These are phyloP conservation scores for Populus hybrid DNA, from an alignment of 441 rosid genomes.

Conservation along the genomic window DNA sequence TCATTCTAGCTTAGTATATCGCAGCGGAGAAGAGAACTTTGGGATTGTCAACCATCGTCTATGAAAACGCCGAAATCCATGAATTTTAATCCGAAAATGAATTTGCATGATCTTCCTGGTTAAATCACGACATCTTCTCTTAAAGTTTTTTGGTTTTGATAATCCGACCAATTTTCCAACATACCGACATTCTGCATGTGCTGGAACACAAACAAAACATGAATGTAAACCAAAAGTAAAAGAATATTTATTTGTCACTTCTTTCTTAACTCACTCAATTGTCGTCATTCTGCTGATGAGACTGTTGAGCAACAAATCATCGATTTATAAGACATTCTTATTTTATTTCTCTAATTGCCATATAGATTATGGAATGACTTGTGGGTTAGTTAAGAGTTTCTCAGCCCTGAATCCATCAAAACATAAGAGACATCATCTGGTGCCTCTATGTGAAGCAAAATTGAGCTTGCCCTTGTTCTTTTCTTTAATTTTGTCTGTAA, in stretches of 20 bases:
- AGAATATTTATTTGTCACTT: background rate
- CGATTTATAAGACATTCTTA: background rate
- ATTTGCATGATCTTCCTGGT: slow-evolving; percentile 51
- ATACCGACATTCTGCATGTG: slow-evolving; percentile 35
- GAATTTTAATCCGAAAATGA: slow-evolving; percentile 59
- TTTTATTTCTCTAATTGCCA: background rate
- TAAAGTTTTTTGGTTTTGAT: slow-evolving; percentile 40
- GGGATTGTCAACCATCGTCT: slow-evolving; percentile 51
- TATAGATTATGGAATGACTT: slow-evolving; percentile 1
- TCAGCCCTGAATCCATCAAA: background rate
- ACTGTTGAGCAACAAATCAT: background rate
- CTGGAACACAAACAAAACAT: slow-evolving; percentile 17
- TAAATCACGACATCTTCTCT: slow-evolving; percentile 43
- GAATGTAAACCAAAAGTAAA: slow-evolving; percentile 7
- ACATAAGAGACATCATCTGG: background rate
- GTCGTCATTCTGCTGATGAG: background rate
- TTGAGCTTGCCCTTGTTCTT: background rate
- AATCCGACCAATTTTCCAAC: slow-evolving; percentile 35
- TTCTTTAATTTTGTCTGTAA: background rate
- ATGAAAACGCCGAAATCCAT: slow-evolving; percentile 53
- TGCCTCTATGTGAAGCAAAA: background rate
- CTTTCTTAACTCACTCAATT: background rate
- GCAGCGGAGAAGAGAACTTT: slow-evolving; percentile 44
- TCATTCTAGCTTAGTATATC: slow-evolving; percentile 51
- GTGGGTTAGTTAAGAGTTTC: background rate